Evolutionary conservation across 371 early-diverging fungal species (phyloP).

Genomic region (Mortierella polycephala): DNA sequence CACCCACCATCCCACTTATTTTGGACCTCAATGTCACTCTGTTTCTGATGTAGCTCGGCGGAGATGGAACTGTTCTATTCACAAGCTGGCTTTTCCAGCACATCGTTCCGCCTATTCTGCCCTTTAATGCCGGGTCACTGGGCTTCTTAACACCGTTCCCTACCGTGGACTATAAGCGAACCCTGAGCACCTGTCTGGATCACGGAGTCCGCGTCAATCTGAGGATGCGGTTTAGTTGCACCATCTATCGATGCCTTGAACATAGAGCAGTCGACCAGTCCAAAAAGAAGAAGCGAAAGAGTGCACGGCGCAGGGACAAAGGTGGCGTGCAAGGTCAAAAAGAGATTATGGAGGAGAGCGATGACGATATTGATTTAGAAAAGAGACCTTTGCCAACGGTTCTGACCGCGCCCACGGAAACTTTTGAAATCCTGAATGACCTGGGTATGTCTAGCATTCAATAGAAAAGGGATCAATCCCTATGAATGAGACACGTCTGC

Average conservation of each 20-base stretch:
- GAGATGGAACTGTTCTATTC: conserved; percentile 90
- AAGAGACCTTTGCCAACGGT: conserved; percentile 34
- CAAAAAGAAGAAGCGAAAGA: conserved; percentile 46
- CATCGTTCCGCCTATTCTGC: conserved; percentile 87
- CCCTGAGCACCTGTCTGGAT: conserved; percentile 70
- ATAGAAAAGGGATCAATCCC: neutral
- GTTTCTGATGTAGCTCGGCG: conserved; percentile 71
- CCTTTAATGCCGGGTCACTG: conserved; percentile 89
- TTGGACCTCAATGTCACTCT: neutral
- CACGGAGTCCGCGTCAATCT: conserved; percentile 85
- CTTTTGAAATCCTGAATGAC: conserved; percentile 79
- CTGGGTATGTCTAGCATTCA: conserved; percentile 41
- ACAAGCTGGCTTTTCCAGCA: conserved; percentile 91
- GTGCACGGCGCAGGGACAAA: conserved; percentile 20
- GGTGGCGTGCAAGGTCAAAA: neutral
- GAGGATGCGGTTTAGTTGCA: conserved; percentile 89
- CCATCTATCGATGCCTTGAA: conserved; percentile 73
- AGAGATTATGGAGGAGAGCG: conserved; percentile 20
- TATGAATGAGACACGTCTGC: neutral
- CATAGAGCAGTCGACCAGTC: conserved; percentile 43
- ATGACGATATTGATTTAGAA: conserved; percentile 23
- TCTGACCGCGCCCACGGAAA: conserved; percentile 52
- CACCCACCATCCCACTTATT: conserved; percentile 1
- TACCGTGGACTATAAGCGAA: conserved; percentile 67
- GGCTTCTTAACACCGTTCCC: conserved; percentile 94